Evolutionary conservation across 2,329 filamentous ascomycete species (phyloP).

Genomic region (Cephalotrichum gorgonifer): DNA sequence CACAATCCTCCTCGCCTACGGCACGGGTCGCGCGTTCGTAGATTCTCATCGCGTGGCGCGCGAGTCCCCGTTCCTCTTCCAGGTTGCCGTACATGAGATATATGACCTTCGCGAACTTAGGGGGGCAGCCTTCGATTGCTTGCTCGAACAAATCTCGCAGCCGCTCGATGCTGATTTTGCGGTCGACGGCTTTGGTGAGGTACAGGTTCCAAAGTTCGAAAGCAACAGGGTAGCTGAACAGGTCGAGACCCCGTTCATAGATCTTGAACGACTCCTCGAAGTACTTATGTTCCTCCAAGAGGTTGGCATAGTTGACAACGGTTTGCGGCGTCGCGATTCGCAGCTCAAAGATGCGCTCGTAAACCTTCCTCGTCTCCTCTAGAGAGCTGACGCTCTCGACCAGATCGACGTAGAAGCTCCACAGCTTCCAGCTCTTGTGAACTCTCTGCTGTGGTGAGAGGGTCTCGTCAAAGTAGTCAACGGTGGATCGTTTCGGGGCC

Average conservation of each 20-base stretch:
- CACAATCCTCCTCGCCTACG: constrained; percentile 86
- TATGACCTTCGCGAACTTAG: constrained; percentile 89
- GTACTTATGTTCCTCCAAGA: constrained; percentile 89
- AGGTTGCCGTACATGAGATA: constrained; percentile 98
- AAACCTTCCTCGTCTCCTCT: constrained; percentile 87
- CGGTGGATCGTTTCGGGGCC: constrained; percentile 90
- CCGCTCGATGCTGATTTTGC: constrained; percentile 90
- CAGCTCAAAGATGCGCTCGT: constrained; percentile 95
- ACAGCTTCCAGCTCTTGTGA: constrained; percentile 98
- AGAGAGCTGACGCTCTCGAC: constrained; percentile 88
- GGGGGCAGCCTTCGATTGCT: constrained; percentile 86
- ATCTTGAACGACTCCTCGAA: constrained; percentile 97
- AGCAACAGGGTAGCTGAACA: constrained; percentile 97
- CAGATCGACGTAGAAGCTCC: constrained; percentile 98
- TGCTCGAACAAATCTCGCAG: constrained; percentile 94
- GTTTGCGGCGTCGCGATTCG: constrained; percentile 97
- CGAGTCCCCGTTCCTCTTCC: constrained; percentile 89
- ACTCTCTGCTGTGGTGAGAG: constrained; percentile 90
- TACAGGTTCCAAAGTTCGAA: constrained; percentile 99
- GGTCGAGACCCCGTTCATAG: constrained; percentile 88
- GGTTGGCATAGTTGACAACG: constrained; percentile 94
- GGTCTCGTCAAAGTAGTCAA: constrained; percentile 98
- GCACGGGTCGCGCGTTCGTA: constrained; percentile 94
- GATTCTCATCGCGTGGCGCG: constrained; percentile 95
- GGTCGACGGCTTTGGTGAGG: constrained; percentile 91